A percentile compares a stretch with the other conserved stretches of the same genome.
phyloP scores from a whole-genome alignment of 768 basidiomycete species.

The Sarcodon aspratus region DNA sequence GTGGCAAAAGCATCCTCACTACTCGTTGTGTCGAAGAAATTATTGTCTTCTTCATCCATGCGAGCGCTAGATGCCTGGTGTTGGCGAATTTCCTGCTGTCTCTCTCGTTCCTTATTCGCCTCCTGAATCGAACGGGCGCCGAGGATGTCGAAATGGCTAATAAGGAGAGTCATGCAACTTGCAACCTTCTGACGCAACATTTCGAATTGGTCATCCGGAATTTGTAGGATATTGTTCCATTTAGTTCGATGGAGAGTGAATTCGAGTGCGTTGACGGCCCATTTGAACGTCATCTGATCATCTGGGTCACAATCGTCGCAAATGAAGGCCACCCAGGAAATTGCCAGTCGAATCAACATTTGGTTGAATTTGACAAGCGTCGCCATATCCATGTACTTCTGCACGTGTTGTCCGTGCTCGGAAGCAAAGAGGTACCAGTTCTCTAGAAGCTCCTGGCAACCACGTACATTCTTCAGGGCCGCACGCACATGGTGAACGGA shows the following conservation, averaged over 20 bases:
- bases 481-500: slow-evolving; percentile 81
- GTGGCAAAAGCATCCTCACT: slow-evolving; percentile 25
- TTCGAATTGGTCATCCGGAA: slow-evolving; percentile 83
- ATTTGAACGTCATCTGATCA: slow-evolving; percentile 92
- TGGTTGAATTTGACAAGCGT: slow-evolving; percentile 69
- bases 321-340: slow-evolving; percentile 97
- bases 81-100: slow-evolving; percentile 49
- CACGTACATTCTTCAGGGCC: slow-evolving; percentile 45
- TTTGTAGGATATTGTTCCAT: slow-evolving; percentile 79
- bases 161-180: slow-evolving; percentile 92
- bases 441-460: slow-evolving; percentile 76
- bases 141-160: slow-evolving; percentile 95
- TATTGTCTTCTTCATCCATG: slow-evolving; percentile 38
- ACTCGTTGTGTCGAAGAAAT: slow-evolving; percentile 24
- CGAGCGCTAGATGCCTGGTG: slow-evolving; percentile 40
- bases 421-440: slow-evolving; percentile 98
- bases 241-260: slow-evolving; percentile 83
- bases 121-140: slow-evolving; percentile 85
- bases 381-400: slow-evolving; percentile 75
- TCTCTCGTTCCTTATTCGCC: slow-evolving; percentile 84
- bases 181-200: slow-evolving; percentile 87
- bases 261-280: slow-evolving; percentile 94
- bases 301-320: slow-evolving; percentile 96
- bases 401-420: slow-evolving; percentile 86
- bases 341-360: slow-evolving; percentile 79